phyloP scores from a whole-genome alignment of 2,329 filamentous ascomycete genomes.

The Aspergillus thermomutatus region DNA sequence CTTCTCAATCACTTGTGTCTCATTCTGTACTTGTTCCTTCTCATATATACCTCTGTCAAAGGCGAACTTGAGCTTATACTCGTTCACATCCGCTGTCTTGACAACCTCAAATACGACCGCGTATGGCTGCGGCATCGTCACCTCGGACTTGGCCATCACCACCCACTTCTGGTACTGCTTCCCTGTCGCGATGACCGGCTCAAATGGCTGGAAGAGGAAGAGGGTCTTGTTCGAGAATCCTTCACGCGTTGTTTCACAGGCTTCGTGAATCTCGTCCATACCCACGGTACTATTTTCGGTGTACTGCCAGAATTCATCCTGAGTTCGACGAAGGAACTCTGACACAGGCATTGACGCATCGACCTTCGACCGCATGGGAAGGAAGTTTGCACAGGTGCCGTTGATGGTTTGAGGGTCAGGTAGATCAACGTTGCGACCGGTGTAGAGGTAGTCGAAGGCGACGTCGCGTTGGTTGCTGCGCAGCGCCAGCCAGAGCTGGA shows the following conservation, averaged over 20 bases:
- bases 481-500: conserved; percentile 25
- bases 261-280: conserved; percentile 26
- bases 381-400: conserved; percentile 38
- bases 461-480: conserved; percentile 20
- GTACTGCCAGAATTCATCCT: conserved; percentile 26
- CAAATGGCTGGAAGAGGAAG: conserved; percentile 34
- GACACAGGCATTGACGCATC: conserved; percentile 4
- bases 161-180: conserved; percentile 1
- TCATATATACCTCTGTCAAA: neutral
- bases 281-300: conserved; percentile 28
- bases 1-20: neutral
- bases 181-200: conserved; percentile 14
- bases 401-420: conserved; percentile 36
- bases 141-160: neutral
- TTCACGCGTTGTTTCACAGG: conserved; percentile 13
- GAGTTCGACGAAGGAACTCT: conserved; percentile 19
- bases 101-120: neutral
- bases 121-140: neutral
- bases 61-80: neutral
- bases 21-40: neutral
- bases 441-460: conserved; percentile 36
- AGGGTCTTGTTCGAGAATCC: conserved; percentile 16
- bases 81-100: neutral
- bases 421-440: conserved; percentile 37
- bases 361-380: conserved; percentile 28